Percentiles rank a stretch among this genome's conserved stretches.
These are phyloP conservation scores for Spiromastix sp. DNA, from an alignment of 2,329 filamentous ascomycete genomes.

Conservation along the genomic window DNA sequence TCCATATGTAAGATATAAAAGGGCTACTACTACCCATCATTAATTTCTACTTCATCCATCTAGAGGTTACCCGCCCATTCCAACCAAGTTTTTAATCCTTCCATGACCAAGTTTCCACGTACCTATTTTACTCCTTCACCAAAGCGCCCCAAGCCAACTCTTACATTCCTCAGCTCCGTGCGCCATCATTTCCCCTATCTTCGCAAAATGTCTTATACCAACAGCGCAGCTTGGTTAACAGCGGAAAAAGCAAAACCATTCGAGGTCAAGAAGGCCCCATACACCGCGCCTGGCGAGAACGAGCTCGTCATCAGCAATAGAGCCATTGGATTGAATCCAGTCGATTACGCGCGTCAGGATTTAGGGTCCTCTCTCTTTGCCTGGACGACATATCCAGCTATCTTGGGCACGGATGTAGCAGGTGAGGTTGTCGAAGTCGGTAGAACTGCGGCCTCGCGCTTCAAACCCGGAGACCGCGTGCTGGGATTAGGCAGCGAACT, in stretches of 20 bases:
- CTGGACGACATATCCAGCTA: slow-evolving; percentile 28
- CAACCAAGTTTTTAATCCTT: no score
- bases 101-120: no score
- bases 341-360: slow-evolving; percentile 31
- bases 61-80: no score
- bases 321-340: slow-evolving; percentile 33
- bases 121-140: no score
- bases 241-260: slow-evolving; percentile 20
- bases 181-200: no score
- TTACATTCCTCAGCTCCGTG: no score
- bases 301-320: slow-evolving; percentile 31
- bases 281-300: slow-evolving; percentile 21
- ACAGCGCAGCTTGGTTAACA: slow-evolving; percentile 24
- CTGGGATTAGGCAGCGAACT: slow-evolving; percentile 18
- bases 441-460: slow-evolving; percentile 33
- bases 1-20: no score
- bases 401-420: slow-evolving; percentile 35
- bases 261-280: slow-evolving; percentile 27
- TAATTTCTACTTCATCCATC: no score
- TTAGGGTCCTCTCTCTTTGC: slow-evolving; percentile 14
- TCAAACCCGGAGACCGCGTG: slow-evolving; percentile 37
- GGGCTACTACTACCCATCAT: no score
- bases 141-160: no score
- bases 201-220: slow-evolving; percentile 13
- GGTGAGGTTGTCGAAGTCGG: slow-evolving; percentile 39